These are phyloP conservation scores for Parastagonospora nodorum DNA, from an alignment of 2,329 filamentous ascomycete genomes.

Conservation along the genomic window DNA sequence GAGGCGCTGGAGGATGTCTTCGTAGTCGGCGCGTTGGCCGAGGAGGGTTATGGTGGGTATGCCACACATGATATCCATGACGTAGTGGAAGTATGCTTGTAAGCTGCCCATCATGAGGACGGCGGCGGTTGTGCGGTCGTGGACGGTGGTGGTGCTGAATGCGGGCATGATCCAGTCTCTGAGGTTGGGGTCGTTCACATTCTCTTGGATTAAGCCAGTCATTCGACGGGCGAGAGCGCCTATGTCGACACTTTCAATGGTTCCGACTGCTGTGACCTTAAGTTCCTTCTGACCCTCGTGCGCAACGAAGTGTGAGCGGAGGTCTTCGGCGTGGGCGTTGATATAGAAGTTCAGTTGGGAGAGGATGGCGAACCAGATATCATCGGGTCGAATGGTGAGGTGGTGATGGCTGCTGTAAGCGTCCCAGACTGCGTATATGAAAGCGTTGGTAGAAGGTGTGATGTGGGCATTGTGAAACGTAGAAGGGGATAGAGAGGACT, in stretches of 20 bases:
- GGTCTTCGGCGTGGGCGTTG: slow-evolving; percentile 27
- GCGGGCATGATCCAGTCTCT: slow-evolving; percentile 17
- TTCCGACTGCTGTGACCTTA: slow-evolving; percentile 6
- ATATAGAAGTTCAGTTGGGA: slow-evolving; percentile 33
- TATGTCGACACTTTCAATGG: slow-evolving; percentile 6
- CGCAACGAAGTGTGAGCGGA: slow-evolving; percentile 34
- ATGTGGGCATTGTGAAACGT: slow-evolving; percentile 3
- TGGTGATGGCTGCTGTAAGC: slow-evolving; percentile 28
- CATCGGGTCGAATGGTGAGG: slow-evolving; percentile 29
- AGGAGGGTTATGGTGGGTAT: slow-evolving; percentile 26
- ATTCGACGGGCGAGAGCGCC: slow-evolving; percentile 1
- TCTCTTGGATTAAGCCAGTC: background rate
- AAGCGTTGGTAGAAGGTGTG: slow-evolving; percentile 15
- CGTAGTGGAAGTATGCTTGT: slow-evolving; percentile 22
- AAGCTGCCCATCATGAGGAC: slow-evolving; percentile 24
- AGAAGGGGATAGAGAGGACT: slow-evolving; percentile 9
- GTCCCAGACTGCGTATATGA: slow-evolving; percentile 18
- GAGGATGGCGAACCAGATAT: slow-evolving; percentile 33
- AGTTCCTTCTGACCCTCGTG: slow-evolving; percentile 35
- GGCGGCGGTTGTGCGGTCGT: slow-evolving; percentile 13
- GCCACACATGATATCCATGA: slow-evolving; percentile 4
- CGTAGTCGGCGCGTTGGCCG: slow-evolving; percentile 20
- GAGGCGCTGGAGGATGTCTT: slow-evolving; percentile 16
- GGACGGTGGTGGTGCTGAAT: slow-evolving; percentile 22
- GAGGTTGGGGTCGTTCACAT: slow-evolving; percentile 10